Base-by-base conservation (phyloP, 495 filamentous ascomycete species). In the Hypoxylon subgilvum region DNA sequence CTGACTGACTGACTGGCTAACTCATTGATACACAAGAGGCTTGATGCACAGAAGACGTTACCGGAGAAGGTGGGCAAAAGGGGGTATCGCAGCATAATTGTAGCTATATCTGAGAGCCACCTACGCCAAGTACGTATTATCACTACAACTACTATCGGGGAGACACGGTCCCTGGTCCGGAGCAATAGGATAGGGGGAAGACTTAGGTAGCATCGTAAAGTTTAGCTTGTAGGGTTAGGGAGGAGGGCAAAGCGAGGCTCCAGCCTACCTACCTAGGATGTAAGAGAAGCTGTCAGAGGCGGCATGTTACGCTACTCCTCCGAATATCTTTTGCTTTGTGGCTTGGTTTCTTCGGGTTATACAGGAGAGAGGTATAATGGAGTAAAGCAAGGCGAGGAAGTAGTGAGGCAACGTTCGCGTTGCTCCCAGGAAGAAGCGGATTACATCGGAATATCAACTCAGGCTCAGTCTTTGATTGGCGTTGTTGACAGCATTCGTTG, bases 21-120 rank as follows among this genome's bases (percentile, higher is more conserved):
- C 14, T 17, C 23, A n/a, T 27, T 27, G 23, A 27, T 13, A 47
- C 9, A 17, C 28, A 16, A 35, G 13, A 31, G 21, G 45, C 50
- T 17, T 19, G 28, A 2, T 13, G 13, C 35, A 36, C 17, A 18
- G 6, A 41, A 41, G 16, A 22, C 13, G n/a, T 34, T 38, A 10
- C 31, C 52, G 52, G 52, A 55, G 52, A 47, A 55, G 35, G 36
- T 52, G 41, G 21, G 23, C 23, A 27, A n/a, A n/a, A n/a, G n/a
- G n/a, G n/a, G n/a, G n/a, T n/a, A n/a, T n/a, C n/a, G 28, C 50
- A 27, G 28, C 50, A 53, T 45, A 6, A 34, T 25, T 12, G 7
- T 34, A 3, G n/a, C 8, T 13, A 12, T 13, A 34, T 13, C n/a
- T n/a, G n/a, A n/a, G n/a, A n/a, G n/a, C n/a, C n/a, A 10, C 31